Evolutionary conservation across 257 asterid genomes (phyloP).

Genomic region (Osmanthus fragrans): DNA sequence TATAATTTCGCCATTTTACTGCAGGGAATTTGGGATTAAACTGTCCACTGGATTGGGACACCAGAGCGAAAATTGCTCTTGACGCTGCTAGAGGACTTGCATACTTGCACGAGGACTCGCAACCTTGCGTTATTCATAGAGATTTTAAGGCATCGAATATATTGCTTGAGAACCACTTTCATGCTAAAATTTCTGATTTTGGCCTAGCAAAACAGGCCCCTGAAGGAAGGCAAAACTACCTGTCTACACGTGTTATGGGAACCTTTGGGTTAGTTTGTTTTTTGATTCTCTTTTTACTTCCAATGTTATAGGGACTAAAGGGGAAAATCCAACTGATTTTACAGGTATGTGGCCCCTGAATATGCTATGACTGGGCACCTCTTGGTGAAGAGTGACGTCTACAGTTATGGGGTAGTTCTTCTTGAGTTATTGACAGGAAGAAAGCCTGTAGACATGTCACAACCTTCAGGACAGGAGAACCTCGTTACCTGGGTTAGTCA

Average conservation of each 20-base stretch:
- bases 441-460: conserved; percentile 96
- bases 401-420: conserved; percentile 96
- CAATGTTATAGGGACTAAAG: neutral
- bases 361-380: conserved; percentile 99
- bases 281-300: neutral
- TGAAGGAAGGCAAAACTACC: conserved; percentile 85
- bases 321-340: neutral
- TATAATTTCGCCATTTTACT: conserved; percentile 25
- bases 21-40: conserved; percentile 89
- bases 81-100: conserved; percentile 99
- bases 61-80: conserved; percentile 94
- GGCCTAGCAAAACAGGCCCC: conserved; percentile 98
- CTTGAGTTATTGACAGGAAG: conserved; percentile 89
- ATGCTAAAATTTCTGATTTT: conserved; percentile 97
- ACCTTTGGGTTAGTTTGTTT: conserved; percentile 81
- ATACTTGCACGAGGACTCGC: conserved; percentile 96
- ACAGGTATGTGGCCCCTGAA: conserved; percentile 94
- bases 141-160: conserved; percentile 96
- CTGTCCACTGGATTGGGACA: conserved; percentile 95
- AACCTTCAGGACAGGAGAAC: conserved; percentile 94
- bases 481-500: conserved; percentile 89
- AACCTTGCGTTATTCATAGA: conserved; percentile 95
- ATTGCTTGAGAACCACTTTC: conserved; percentile 84
- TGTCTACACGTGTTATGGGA: conserved; percentile 99
- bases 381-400: conserved; percentile 94